Evolutionary conservation across 108 stramenopile species (phyloP).

Genomic region (Aurantiochytrium sp.): DNA sequence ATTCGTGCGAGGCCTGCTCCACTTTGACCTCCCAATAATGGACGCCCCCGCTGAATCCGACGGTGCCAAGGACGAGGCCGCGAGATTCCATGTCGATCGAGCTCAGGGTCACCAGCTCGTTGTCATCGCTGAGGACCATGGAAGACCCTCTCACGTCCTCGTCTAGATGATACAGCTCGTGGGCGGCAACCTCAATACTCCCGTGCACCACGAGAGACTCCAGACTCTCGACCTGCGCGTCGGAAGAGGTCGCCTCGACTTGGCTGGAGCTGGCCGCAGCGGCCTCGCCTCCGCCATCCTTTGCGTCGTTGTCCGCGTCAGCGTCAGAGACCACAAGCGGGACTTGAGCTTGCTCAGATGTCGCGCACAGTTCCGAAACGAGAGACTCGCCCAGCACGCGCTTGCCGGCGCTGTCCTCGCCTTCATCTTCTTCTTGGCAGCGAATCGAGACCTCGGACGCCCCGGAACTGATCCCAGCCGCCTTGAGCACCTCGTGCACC

Average conservation of each 20-base stretch:
- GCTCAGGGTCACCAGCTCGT: constrained; percentile 28
- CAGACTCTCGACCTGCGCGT: background rate
- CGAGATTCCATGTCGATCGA: background rate
- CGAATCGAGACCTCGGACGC: background rate
- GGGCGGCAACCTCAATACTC: background rate
- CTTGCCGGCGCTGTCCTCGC: too few relatives aligned
- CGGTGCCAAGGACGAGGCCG: constrained; percentile 29
- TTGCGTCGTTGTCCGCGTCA: too few relatives aligned
- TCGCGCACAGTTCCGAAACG: too few relatives aligned
- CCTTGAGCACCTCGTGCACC: background rate
- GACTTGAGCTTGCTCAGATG: too few relatives aligned
- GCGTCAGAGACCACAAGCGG: too few relatives aligned
- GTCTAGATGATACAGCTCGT: background rate
- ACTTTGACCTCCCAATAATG: constrained; percentile 93
- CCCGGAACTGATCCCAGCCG: background rate
- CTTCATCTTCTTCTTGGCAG: too few relatives aligned
- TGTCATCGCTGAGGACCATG: background rate
- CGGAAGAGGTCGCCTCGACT: too few relatives aligned
- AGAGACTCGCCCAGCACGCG: too few relatives aligned
- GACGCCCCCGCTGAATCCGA: constrained; percentile 66
- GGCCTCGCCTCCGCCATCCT: too few relatives aligned
- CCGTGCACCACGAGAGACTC: background rate
- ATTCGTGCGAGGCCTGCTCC: constrained; percentile 72
- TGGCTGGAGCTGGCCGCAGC: background rate
- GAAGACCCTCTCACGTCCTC: background rate